Percentiles rank a stretch among this genome's conserved stretches.
Conservation (phyloP, 108 stramenopile species). For the Skeletonema tropicum region DNA sequence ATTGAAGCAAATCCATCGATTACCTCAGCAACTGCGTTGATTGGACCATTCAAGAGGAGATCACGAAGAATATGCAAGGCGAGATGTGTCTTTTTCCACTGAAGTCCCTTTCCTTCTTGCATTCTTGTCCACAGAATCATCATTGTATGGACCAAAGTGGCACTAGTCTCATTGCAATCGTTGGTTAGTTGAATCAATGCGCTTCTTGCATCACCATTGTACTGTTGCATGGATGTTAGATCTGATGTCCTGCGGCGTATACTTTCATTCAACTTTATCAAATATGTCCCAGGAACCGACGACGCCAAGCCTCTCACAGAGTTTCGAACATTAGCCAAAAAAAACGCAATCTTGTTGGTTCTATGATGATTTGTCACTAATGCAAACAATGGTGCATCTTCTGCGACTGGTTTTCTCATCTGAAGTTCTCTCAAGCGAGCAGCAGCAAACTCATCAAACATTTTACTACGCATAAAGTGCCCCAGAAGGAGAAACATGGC, state of each 20-base stretch:
- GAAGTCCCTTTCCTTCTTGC: constrained; percentile 46
- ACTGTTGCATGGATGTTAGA: constrained; percentile 50
- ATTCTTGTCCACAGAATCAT: constrained; percentile 58
- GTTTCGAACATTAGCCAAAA: constrained; percentile 33
- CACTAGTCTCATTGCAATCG: constrained; percentile 48
- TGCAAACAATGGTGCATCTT: constrained; percentile 51
- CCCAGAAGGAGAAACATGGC: constrained; percentile 43
- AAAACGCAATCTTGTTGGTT: constrained; percentile 44
- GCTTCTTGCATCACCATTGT: constrained; percentile 33
- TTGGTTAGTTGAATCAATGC: constrained; percentile 34
- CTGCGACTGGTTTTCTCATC: constrained; percentile 27
- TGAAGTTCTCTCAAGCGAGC: constrained; percentile 39
- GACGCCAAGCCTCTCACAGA: constrained; percentile 37
- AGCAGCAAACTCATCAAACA: constrained; percentile 42
- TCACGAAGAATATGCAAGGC: constrained; percentile 48
- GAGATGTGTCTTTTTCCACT: constrained; percentile 52
- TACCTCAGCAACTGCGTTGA: constrained; percentile 39
- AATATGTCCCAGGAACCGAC: constrained; percentile 31
- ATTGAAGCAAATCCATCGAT: constrained; percentile 52
- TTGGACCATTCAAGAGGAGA: constrained; percentile 50
- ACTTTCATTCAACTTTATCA: constrained; percentile 33
- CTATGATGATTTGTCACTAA: constrained; percentile 42
- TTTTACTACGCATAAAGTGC: constrained; percentile 31
- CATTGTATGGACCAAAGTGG: constrained; percentile 41
- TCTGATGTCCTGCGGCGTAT: constrained; percentile 41